Conservation (phyloP, 2,329 filamentous ascomycete genomes). For the Hymenoscyphus scutula region DNA sequence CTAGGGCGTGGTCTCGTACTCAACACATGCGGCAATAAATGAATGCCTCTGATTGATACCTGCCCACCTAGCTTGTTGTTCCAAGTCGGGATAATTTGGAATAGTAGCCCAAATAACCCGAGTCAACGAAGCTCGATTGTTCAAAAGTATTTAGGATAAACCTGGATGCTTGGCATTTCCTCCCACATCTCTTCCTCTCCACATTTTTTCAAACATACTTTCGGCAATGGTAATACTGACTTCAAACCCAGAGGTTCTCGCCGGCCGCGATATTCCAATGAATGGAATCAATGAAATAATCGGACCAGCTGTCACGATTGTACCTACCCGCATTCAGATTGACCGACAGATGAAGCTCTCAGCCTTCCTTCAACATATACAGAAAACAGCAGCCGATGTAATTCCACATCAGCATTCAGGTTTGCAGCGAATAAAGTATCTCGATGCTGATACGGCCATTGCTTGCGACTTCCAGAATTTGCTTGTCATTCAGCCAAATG, state of each 20-base stretch:
- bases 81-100: too few relatives aligned
- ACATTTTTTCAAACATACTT: slow-evolving; percentile 19
- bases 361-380: slow-evolving; percentile 5
- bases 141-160: too few relatives aligned
- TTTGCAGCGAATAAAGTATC: slow-evolving; percentile 23
- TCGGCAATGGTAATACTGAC: slow-evolving; percentile 20
- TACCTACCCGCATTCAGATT: slow-evolving; percentile 42
- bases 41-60: too few relatives aligned
- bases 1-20: too few relatives aligned
- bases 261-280: slow-evolving; percentile 42
- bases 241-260: slow-evolving; percentile 44
- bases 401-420: slow-evolving; percentile 51
- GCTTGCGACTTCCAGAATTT: slow-evolving; percentile 27
- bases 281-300: slow-evolving; percentile 42
- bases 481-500: slow-evolving; percentile 25
- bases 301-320: slow-evolving; percentile 43
- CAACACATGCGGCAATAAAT: too few relatives aligned
- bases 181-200: slow-evolving; percentile 28
- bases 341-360: slow-evolving; percentile 20
- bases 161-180: too few relatives aligned
- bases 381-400: slow-evolving; percentile 13
- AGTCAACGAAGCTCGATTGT: too few relatives aligned
- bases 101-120: too few relatives aligned
- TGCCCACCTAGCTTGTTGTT: too few relatives aligned
- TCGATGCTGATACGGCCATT: slow-evolving; percentile 17